A percentile compares a stretch with the other conserved stretches of the same genome.
These are phyloP conservation scores for Microdochium paspali DNA, from an alignment of 2,329 filamentous ascomycete genomes.

Conservation along the genomic window DNA sequence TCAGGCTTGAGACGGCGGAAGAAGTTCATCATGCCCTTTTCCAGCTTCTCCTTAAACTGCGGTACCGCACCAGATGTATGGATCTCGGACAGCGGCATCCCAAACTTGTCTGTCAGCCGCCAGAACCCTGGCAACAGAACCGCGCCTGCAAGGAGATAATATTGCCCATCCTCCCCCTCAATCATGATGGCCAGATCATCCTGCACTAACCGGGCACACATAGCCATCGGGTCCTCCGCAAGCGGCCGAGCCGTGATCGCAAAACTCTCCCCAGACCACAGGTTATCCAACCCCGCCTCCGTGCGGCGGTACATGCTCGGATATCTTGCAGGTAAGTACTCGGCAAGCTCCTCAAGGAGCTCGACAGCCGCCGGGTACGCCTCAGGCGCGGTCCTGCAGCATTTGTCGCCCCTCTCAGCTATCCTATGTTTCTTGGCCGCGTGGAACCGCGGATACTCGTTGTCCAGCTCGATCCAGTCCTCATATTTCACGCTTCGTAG, in stretches of 20 bases:
- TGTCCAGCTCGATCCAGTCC: constrained; percentile 82
- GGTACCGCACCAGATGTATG: constrained; percentile 66
- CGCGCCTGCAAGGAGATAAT: constrained; percentile 69
- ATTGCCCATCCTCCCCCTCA: constrained; percentile 65
- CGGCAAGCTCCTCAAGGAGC: constrained; percentile 61
- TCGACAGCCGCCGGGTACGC: constrained; percentile 66
- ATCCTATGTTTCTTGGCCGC: constrained; percentile 62
- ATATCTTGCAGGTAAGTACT: constrained; percentile 67
- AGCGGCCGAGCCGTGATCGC: constrained; percentile 56
- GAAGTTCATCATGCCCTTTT: constrained; percentile 39
- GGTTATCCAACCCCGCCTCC: constrained; percentile 56
- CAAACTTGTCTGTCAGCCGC: constrained; percentile 71
- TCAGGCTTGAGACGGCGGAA: constrained; percentile 64
- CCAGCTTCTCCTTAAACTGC: constrained; percentile 22
- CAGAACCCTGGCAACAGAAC: constrained; percentile 77
- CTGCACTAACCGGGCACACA: constrained; percentile 62
- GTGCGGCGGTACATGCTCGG: constrained; percentile 60
- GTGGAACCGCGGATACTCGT: constrained; percentile 65
- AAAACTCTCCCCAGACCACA: constrained; percentile 63
- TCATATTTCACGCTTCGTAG: constrained; percentile 59
- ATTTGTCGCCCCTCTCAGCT: constrained; percentile 54
- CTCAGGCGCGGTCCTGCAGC: constrained; percentile 58
- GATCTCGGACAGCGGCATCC: constrained; percentile 70
- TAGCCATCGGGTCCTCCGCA: constrained; percentile 69
- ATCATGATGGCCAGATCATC: constrained; percentile 83